Evolutionary conservation across 768 basidiomycete genomes (phyloP).

Genomic region (Mycena latifolia): DNA sequence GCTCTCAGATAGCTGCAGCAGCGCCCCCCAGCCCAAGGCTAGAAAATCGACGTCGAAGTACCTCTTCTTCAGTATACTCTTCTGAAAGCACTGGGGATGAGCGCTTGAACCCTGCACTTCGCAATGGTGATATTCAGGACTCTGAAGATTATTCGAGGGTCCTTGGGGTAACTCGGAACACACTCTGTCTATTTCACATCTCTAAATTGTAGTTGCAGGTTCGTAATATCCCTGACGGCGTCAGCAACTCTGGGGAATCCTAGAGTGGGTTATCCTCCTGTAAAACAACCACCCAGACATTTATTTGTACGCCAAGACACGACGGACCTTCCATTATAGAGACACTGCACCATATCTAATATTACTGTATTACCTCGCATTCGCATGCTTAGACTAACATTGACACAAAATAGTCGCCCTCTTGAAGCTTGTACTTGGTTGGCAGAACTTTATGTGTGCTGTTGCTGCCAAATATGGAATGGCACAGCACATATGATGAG

Average conservation of each 20-base stretch:
- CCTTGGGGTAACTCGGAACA: conserved; percentile 55
- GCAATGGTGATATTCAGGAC: conserved; percentile 54
- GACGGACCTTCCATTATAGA: conserved; percentile 23
- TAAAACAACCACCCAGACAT: neutral
- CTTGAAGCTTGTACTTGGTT: too few species aligned
- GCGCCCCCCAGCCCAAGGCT: conserved; percentile 30
- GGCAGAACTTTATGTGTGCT: too few species aligned
- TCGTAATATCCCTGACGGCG: conserved; percentile 65
- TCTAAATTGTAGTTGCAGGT: conserved; percentile 51
- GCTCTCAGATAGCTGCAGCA: conserved; percentile 21
- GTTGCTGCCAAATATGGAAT: too few species aligned
- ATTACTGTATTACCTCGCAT: neutral
- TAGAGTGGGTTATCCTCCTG: conserved; percentile 22
- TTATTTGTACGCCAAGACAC: conserved; percentile 25
- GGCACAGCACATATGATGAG: too few species aligned
- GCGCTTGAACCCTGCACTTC: conserved; percentile 59
- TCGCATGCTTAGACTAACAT: neutral
- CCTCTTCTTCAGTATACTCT: conserved; percentile 51
- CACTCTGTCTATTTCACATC: neutral
- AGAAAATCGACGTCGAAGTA: conserved; percentile 37
- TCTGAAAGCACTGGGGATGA: conserved; percentile 53
- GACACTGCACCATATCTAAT: neutral
- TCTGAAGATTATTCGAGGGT: conserved; percentile 70
- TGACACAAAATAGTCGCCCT: neutral
- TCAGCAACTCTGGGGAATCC: conserved; percentile 48